phyloP scores from a whole-genome alignment of 2,329 filamentous ascomycete genomes.

The Colletotrichum costaricense region DNA sequence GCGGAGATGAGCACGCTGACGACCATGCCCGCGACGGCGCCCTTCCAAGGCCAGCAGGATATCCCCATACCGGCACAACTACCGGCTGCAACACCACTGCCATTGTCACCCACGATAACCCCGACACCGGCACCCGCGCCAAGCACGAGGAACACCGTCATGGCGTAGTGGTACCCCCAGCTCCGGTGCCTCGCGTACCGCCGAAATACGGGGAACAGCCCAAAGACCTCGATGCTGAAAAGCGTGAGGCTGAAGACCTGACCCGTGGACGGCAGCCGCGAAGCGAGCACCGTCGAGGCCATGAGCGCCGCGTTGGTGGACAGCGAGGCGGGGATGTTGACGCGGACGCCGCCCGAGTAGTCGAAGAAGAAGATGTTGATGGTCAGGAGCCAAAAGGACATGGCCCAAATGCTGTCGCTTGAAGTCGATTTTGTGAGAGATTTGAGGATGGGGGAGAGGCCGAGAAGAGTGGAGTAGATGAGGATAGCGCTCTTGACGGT shows the following conservation, averaged over 20 bases:
- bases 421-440: slow-evolving; percentile 95
- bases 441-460: slow-evolving; percentile 94
- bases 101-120: slow-evolving; percentile 62
- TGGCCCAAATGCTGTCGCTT: slow-evolving; percentile 95
- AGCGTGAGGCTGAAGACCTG: slow-evolving; percentile 96
- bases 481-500: slow-evolving; percentile 93
- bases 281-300: slow-evolving; percentile 94
- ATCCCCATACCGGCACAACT: not conserved
- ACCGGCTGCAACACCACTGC: slow-evolving; percentile 33
- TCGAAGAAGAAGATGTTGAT: slow-evolving; percentile 99
- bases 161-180: slow-evolving; percentile 81
- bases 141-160: slow-evolving; percentile 82
- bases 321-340: slow-evolving; percentile 77
- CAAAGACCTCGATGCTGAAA: slow-evolving; percentile 97
- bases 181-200: slow-evolving; percentile 85
- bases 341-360: slow-evolving; percentile 66
- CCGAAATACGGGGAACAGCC: slow-evolving; percentile 97
- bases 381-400: slow-evolving; percentile 90
- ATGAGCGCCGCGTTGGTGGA: slow-evolving; percentile 97
- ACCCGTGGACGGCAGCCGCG: slow-evolving; percentile 86
- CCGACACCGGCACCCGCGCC: slow-evolving; percentile 84
- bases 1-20: slow-evolving; percentile 80
- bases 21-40: slow-evolving; percentile 76
- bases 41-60: slow-evolving; percentile 62
- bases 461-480: slow-evolving; percentile 92